These are phyloP conservation scores for Cucurbita ficifolia DNA, from an alignment of 306 rosid genomes.

Conservation along the genomic window DNA sequence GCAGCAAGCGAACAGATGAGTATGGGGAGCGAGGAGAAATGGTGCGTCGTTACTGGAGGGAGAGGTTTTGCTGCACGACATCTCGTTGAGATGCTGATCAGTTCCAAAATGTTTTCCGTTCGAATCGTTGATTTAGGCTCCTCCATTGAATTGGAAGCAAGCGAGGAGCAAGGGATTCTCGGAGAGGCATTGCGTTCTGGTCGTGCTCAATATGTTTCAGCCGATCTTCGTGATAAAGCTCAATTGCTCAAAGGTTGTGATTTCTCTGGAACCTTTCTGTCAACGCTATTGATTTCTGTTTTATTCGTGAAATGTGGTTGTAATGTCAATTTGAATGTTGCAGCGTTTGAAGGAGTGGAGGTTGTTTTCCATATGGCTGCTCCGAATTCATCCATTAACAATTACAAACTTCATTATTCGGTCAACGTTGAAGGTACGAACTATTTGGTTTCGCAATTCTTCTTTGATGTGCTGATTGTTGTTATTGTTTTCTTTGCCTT, in stretches of 20 bases:
- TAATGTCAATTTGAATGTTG: neutral
- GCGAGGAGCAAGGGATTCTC: slow-evolving; percentile 49
- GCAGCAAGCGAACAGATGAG: neutral
- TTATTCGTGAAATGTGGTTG: neutral
- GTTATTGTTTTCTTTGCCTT: neutral
- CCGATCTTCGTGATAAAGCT: slow-evolving; percentile 66
- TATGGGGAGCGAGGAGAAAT: slow-evolving; percentile 39
- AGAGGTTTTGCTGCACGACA: slow-evolving; percentile 96
- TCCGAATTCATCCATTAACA: slow-evolving; percentile 78
- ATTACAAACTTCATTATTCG: slow-evolving; percentile 60
- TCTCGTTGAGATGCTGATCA: slow-evolving; percentile 65
- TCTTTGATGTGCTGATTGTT: neutral
- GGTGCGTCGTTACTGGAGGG: slow-evolving; percentile 94
- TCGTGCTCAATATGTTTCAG: slow-evolving; percentile 47
- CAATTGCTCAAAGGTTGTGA: slow-evolving; percentile 48
- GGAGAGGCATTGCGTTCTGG: slow-evolving; percentile 60
- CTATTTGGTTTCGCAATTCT: neutral
- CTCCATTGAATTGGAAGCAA: slow-evolving; percentile 41
- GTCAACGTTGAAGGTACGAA: slow-evolving; percentile 76
- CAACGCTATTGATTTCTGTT: neutral
- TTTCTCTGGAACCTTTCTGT: neutral
- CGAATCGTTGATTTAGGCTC: slow-evolving; percentile 69
- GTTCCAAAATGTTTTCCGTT: slow-evolving; percentile 27
- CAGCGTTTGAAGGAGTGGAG: slow-evolving; percentile 76
- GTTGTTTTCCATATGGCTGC: slow-evolving; percentile 98